Evolutionary conservation across 805 yeast species (phyloP).

Genomic region (Tetrapisispora namnaoensis): DNA sequence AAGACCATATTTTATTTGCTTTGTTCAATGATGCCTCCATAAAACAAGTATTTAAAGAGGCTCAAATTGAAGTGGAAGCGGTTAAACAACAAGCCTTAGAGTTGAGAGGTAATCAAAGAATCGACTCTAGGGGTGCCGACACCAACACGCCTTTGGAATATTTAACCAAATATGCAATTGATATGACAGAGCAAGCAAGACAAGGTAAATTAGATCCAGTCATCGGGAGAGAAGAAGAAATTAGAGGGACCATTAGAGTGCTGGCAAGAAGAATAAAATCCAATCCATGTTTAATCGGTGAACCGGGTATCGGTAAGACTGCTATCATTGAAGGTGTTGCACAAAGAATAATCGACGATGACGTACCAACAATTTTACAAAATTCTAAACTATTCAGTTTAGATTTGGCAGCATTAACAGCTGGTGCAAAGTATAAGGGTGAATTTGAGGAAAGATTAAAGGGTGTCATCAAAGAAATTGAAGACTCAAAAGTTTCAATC

Average conservation of each 20-base stretch:
- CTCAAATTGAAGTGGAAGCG: constrained; percentile 55
- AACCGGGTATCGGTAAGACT: constrained; percentile 99
- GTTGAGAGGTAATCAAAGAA: constrained; percentile 82
- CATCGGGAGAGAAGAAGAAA: constrained; percentile 97
- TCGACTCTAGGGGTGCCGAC: constrained; percentile 90
- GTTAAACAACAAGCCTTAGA: constrained; percentile 68
- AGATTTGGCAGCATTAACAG: constrained; percentile 92
- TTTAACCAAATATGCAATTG: constrained; percentile 80
- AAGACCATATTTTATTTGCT: constrained; percentile 85
- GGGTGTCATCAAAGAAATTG: constrained; percentile 91
- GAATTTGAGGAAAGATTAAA: constrained; percentile 97
- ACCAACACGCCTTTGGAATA: constrained; percentile 79
- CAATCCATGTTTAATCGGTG: constrained; percentile 94
- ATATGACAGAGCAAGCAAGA: constrained; percentile 86
- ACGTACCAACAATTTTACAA: constrained; percentile 82
- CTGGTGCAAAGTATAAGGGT: constrained; percentile 98
- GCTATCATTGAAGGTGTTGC: constrained; percentile 98
- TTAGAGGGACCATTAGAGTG: constrained; percentile 87
- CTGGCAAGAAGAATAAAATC: constrained; percentile 96
- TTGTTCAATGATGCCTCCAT: constrained; percentile 69
- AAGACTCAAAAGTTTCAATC: constrained; percentile 75
- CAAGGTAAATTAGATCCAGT: constrained; percentile 96
- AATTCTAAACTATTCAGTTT: constrained; percentile 75
- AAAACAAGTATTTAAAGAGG: constrained; percentile 62
- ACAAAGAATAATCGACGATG: constrained; percentile 90